Base-by-base conservation (phyloP, 148 eudicot genomes). In the Nyssa sinensis region DNA sequence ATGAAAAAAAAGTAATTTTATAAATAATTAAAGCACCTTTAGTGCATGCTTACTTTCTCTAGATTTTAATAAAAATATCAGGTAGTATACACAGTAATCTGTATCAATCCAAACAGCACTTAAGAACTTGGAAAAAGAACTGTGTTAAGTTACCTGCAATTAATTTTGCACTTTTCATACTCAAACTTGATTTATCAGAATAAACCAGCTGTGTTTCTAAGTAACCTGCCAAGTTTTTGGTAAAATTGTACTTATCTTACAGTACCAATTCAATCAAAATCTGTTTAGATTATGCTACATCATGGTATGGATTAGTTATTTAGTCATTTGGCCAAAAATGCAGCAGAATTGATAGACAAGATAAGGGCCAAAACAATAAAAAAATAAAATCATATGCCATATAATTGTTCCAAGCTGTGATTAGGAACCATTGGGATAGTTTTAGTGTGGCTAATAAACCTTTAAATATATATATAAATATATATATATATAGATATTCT, bases 11-110 rank as follows among this genome's bases (percentile, higher is more conserved):
- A 3, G 34, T 2, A 44, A 44, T 19, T 23, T 69, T 53, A 30
- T 31, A 23, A 70, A 24, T 27, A 12, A 5, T 25, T 25, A 70
- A 70, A 70, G 73, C 55, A 44, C 73, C 63, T 70, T 70, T 70
- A 55, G 24, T 32, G 41, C 62, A 70, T 55, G 73, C 73, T 70
- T 31, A 21, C 37, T 19, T 69, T 49, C 1, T 23, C 32, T 67
- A 6, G n/a, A 25, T 67, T 67, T 44, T 27, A 19, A 17, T 11
- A 47, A 16, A 47, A 27, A 7, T 23, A 14, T 53, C 12, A 4
- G 32, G 24, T 47, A 16, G 10, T 11, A 28, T 68, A 60, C 13
- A 29, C 57, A 28, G n/a, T n/a, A n/a, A n/a, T n/a, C 29, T n/a
- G 31, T 62, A 5, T 4, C 37, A 32, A 21, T 66, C 13, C 53